Percentiles rank a stretch among this genome's conserved stretches.
These are phyloP conservation scores for Russula virescens DNA, from an alignment of 768 basidiomycete genomes.

Conservation along the genomic window DNA sequence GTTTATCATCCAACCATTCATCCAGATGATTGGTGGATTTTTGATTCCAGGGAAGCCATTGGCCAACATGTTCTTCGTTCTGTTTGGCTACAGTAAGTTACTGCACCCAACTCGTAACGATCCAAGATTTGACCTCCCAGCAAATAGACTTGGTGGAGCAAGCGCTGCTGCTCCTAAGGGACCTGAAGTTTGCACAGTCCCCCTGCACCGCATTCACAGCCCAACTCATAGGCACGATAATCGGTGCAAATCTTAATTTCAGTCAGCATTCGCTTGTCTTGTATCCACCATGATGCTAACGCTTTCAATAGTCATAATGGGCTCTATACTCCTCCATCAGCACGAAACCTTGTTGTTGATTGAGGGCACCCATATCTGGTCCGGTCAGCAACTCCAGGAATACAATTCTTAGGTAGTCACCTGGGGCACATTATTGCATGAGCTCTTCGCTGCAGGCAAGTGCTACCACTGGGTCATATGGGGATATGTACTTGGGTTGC, in stretches of 20 bases:
- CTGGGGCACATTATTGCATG: conserved; percentile 38
- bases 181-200: conserved; percentile 46
- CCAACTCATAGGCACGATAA: conserved; percentile 43
- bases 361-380: conserved; percentile 51
- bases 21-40: conserved; percentile 41
- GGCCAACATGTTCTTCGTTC: conserved; percentile 38
- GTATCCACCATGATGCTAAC: neutral
- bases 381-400: conserved; percentile 44
- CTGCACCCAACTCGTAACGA: neutral
- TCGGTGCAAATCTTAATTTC: conserved; percentile 39
- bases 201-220: conserved; percentile 47
- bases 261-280: neutral
- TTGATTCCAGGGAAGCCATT: conserved; percentile 32
- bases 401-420: conserved; percentile 49
- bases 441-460: conserved; percentile 22
- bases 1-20: conserved; percentile 45
- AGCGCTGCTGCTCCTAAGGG: conserved; percentile 39
- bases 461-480: conserved; percentile 46
- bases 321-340: conserved; percentile 48
- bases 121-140: neutral
- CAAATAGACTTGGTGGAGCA: conserved; percentile 38
- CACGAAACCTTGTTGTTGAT: conserved; percentile 46
- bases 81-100: conserved; percentile 42
- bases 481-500: conserved; percentile 44
- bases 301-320: conserved; percentile 43